Evolutionary conservation across 2,329 filamentous ascomycete species (phyloP), one percentile per base, ranked within the genome.

Genomic region (Penicillium sp.): DNA sequence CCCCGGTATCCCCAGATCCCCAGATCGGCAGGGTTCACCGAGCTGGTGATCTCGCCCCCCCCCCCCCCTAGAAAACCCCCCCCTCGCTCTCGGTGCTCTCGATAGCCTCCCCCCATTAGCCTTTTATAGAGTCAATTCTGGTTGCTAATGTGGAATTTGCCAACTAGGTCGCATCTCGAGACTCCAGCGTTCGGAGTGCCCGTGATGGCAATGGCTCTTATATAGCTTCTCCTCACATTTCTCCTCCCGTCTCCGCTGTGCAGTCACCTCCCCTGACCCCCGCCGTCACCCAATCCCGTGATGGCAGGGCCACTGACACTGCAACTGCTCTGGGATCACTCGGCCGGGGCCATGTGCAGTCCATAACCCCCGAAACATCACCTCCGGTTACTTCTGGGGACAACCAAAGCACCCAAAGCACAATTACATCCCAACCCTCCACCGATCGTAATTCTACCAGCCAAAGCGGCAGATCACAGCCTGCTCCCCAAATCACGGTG

Each of bases 261-360:
- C 89, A 93, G 64, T 96, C 92, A 11, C 93, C 93, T 62, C 92
- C 92, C 41, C 82, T 97, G 50, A 97, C 92, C 12, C 93, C 93
- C 18, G 87, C 91, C 52, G 92, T 87, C 49, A 93, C 90, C 42
- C 78, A 80, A 60, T 84, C 83, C 51, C 78, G 79, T 63, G 85
- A 85, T 68, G 79, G 67, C 50, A 72, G 70, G 61, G 60, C 65
- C 54, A 70, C 64, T 48, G 69, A 72, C 54, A 67, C 63, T 51
- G 69, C 69, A 45, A 68, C 68, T 35, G 67, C 61, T 22, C 57
- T 68, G 40, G 68, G 68, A 51, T 60, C 68, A 54, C 66, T 69
- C 55, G 74, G 71, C 56, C 65, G 72, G 53, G 62, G 63, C 48
- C 61, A 62, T 49, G 64, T 66, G 40, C 64, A 73, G 23, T 62